These are phyloP conservation scores for Leccinellum albellum DNA, from an alignment of 768 basidiomycete species.

Conservation along the genomic window DNA sequence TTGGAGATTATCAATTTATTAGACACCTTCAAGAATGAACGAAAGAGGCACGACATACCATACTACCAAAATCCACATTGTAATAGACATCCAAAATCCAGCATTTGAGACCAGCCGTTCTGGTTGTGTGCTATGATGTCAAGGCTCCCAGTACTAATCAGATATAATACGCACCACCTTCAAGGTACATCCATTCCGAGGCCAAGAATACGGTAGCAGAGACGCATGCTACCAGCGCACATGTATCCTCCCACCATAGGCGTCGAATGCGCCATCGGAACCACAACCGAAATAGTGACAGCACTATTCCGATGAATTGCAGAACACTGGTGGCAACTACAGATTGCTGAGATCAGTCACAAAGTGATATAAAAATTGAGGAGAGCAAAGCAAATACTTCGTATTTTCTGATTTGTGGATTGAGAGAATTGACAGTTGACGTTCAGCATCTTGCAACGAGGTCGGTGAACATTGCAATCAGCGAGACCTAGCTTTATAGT, in stretches of 20 bases:
- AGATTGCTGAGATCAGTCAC: background rate
- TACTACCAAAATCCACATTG: constrained; percentile 3
- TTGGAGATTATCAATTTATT: constrained; percentile 3
- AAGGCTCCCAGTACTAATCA: background rate
- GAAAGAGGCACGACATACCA: constrained; percentile 14
- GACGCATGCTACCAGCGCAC: constrained; percentile 8
- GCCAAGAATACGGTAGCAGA: constrained; percentile 4
- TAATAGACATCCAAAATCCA: constrained; percentile 13
- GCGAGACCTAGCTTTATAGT: background rate
- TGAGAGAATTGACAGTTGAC: constrained; percentile 9
- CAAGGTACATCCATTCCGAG: constrained; percentile 11
- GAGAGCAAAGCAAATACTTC: constrained; percentile 3
- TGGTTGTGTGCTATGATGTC: background rate
- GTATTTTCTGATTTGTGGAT: constrained; percentile 5
- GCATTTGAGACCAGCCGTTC: constrained; percentile 4
- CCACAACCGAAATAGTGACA: constrained; percentile 17
- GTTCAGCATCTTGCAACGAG: constrained; percentile 2
- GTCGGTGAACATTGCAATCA: background rate
- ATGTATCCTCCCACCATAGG: constrained; percentile 24
- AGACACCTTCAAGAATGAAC: background rate
- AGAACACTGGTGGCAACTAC: constrained; percentile 6
- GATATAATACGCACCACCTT: constrained; percentile 14
- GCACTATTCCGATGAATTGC: constrained; percentile 11
- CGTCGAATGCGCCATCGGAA: constrained; percentile 15
- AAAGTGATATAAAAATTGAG: background rate